These are phyloP conservation scores for Tricholoma sp. DNA, from an alignment of 768 basidiomycete species.

Conservation along the genomic window DNA sequence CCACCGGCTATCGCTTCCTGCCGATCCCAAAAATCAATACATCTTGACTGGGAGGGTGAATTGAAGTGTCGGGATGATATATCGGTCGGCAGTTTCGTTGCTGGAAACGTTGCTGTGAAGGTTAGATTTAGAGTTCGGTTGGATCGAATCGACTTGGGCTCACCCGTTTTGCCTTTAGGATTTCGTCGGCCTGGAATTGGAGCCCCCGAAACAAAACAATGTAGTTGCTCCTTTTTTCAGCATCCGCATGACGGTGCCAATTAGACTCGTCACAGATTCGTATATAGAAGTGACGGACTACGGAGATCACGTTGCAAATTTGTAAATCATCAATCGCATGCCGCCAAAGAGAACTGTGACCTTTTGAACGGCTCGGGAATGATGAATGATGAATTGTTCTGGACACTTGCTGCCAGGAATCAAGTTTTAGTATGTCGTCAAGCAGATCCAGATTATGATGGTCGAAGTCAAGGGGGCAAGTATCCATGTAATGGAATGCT, in stretches of 20 bases:
- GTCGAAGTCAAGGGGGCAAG: too few relatives aligned
- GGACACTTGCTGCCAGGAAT: too few relatives aligned
- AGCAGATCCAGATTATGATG: too few relatives aligned
- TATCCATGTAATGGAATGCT: too few relatives aligned
- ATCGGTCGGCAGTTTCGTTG: slow-evolving; percentile 40
- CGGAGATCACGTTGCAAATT: background rate
- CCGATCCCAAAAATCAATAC: slow-evolving; percentile 16
- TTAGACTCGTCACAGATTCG: slow-evolving; percentile 56
- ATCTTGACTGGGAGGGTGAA: slow-evolving; percentile 61
- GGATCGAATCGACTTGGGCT: background rate
- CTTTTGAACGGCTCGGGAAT: too few relatives aligned
- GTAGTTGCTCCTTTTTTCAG: slow-evolving; percentile 25
- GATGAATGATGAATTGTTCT: too few relatives aligned
- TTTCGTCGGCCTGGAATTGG: slow-evolving; percentile 30
- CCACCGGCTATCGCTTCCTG: slow-evolving; percentile 28
- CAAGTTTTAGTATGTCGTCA: too few relatives aligned
- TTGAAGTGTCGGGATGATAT: slow-evolving; percentile 33
- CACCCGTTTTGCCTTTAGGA: background rate
- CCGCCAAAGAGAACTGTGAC: too few relatives aligned
- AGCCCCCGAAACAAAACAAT: slow-evolving; percentile 27
- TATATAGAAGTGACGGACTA: slow-evolving; percentile 26
- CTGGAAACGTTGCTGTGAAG: slow-evolving; percentile 37
- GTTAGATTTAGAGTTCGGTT: slow-evolving; percentile 17
- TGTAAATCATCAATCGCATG: background rate
- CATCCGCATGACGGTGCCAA: slow-evolving; percentile 43